Conservation (phyloP, 1,284 basidiomycete species). For the Sphagnurus paluster region DNA sequence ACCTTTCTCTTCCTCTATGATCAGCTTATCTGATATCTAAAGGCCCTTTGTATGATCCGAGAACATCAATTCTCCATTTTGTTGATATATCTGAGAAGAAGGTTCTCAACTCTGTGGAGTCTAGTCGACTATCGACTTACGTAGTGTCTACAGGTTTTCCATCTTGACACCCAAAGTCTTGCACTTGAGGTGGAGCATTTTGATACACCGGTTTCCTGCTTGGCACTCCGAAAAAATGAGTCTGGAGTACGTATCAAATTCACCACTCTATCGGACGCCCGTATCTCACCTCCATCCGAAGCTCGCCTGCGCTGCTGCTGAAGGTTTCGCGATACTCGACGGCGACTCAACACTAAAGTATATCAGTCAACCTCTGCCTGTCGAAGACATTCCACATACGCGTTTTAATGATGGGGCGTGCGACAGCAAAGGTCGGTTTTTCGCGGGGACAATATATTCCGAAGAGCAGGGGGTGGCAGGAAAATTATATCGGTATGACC, state of each 20-base stretch:
- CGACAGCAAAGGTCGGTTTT: slow-evolving; percentile 61
- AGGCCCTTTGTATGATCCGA: slow-evolving; percentile 64
- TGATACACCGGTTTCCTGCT: slow-evolving; percentile 52
- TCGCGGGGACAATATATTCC: slow-evolving; percentile 61
- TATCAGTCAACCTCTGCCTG: slow-evolving; percentile 48
- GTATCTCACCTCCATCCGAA: slow-evolving; percentile 24
- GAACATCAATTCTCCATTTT: slow-evolving; percentile 58
- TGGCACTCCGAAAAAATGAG: slow-evolving; percentile 47
- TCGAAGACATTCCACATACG: slow-evolving; percentile 39
- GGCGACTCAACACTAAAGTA: slow-evolving; percentile 44
- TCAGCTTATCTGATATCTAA: slow-evolving; percentile 12
- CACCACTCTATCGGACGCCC: slow-evolving; percentile 2
- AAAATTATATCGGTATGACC: slow-evolving; percentile 60
- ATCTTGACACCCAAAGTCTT: slow-evolving; percentile 43
- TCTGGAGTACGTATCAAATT: slow-evolving; percentile 39
- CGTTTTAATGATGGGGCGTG: slow-evolving; percentile 75
- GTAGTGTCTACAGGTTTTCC: slow-evolving; percentile 45
- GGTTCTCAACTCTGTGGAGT: slow-evolving; percentile 31
- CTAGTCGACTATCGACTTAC: slow-evolving; percentile 1
- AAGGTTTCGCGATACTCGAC: slow-evolving; percentile 55
- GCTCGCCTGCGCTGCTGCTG: slow-evolving; percentile 55
- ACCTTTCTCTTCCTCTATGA: neutral
- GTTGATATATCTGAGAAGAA: slow-evolving; percentile 64
- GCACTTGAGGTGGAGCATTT: slow-evolving; percentile 47
- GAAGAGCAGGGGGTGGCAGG: slow-evolving; percentile 52